These are phyloP conservation scores for Exophiala bonariae DNA, from an alignment of 2,329 filamentous ascomycete genomes.

Conservation along the genomic window DNA sequence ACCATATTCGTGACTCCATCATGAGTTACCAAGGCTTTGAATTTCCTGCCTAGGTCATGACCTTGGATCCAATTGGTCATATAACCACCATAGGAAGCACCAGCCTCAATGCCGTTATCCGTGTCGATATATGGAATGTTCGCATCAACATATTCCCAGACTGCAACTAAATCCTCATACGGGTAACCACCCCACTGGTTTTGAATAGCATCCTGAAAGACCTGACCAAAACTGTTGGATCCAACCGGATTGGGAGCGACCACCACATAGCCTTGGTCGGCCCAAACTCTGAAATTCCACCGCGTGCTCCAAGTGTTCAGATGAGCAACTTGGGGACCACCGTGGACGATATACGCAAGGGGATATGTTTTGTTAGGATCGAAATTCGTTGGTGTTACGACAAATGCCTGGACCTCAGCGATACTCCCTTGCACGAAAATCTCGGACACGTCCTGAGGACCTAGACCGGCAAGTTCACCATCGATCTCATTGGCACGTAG, in stretches of 20 bases:
- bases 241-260: conserved; percentile 82
- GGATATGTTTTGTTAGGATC: conserved; percentile 72
- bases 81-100: conserved; percentile 44
- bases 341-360: conserved; percentile 76
- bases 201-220: conserved; percentile 72
- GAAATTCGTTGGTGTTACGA: conserved; percentile 56
- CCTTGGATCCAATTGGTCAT: conserved; percentile 83
- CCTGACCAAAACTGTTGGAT: conserved; percentile 78
- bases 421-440: conserved; percentile 40
- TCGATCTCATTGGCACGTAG: conserved; percentile 42
- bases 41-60: conserved; percentile 75
- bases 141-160: conserved; percentile 67
- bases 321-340: conserved; percentile 79
- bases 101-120: conserved; percentile 39
- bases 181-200: conserved; percentile 82
- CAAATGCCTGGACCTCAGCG: conserved; percentile 39
- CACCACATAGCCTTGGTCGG: conserved; percentile 83
- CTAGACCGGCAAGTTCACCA: conserved; percentile 36
- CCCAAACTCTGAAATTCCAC: conserved; percentile 85
- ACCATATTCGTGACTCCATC: conserved; percentile 75
- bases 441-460: conserved; percentile 37
- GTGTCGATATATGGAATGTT: conserved; percentile 41
- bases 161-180: conserved; percentile 77
- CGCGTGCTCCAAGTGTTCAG: conserved; percentile 73
- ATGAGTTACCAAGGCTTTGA: conserved; percentile 85